Evolutionary conservation across 306 rosid species (phyloP), one percentile per base, ranked within the genome.

Genomic region (Cicer bijugum): DNA sequence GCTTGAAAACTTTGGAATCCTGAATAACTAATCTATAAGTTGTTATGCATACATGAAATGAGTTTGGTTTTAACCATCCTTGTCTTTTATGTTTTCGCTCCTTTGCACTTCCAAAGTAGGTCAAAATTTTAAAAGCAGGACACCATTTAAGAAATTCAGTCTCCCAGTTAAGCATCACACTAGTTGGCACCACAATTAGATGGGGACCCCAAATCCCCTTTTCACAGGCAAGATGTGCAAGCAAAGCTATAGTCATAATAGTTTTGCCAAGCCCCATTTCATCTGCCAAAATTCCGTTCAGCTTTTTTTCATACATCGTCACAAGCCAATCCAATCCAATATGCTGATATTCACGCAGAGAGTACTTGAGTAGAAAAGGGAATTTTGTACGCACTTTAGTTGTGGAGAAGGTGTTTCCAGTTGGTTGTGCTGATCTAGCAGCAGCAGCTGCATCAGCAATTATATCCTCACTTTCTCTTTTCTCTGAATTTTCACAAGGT

Each of bases 311-410:
- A 85, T 94, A 94, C 99, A 94, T 91, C 0, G 99, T 91, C 48
- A 94, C 99, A 40, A 94, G 99, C 99, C 99, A 94, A 85, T 94
- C 99, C 90, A 91, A 88, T 47, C 99, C 99, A 85, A 94, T 91
- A 81, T 94, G 99, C 68, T 94, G 99, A 81, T 91, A 94, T 85
- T 94, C 99, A 33, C 99, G 99, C 63, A 91, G 89, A 80, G 99
- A 83, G 77, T 84, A 87, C 89, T 91, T 94, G 16, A 94, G 86
- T 37, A 94, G 92, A 81, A 94, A 94, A 53, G 99, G 99, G 76
- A 87, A 87, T 82, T 94, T 94, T 48, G 99, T 94, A 14, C 99
- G 96, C 65, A 91, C 99, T 77, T 91, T 83, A 60, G 99, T 94
- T 60, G 99, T 94, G 84, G 97, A 94, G 85, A 94, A 91, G 42